These are phyloP conservation scores for Grosmannia serpens DNA, from an alignment of 2,329 filamentous ascomycete species.

Conservation along the genomic window DNA sequence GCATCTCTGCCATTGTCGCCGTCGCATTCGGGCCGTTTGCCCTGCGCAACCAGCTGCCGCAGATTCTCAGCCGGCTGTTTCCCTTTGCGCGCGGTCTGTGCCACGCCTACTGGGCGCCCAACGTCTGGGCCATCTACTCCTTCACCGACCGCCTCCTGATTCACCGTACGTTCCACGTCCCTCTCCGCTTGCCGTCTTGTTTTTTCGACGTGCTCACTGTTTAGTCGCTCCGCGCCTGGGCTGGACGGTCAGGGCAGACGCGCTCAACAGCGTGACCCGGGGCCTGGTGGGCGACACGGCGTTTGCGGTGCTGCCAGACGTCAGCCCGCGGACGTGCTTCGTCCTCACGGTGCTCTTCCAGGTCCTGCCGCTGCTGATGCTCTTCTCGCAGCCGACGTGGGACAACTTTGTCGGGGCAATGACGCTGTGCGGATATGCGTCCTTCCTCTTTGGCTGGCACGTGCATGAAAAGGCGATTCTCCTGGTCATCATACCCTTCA, in stretches of 20 bases:
- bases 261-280: conserved; percentile 79
- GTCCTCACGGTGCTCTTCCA: conserved; percentile 74
- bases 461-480: conserved; percentile 97
- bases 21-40: conserved; percentile 86
- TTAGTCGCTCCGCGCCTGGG: conserved; percentile 74
- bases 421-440: conserved; percentile 89
- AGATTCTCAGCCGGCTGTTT: conserved; percentile 75
- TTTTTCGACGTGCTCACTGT: conserved; percentile 14
- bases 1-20: conserved; percentile 60
- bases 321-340: conserved; percentile 73
- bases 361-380: conserved; percentile 64
- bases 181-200: background rate
- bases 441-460: conserved; percentile 96
- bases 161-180: conserved; percentile 41
- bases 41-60: conserved; percentile 68
- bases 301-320: conserved; percentile 84
- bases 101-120: conserved; percentile 97
- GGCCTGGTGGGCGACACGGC: conserved; percentile 88
- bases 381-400: conserved; percentile 74
- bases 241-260: conserved; percentile 58
- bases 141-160: conserved; percentile 80
- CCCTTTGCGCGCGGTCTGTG: conserved; percentile 89
- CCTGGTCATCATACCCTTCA: conserved; percentile 90
- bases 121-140: conserved; percentile 94
- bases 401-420: conserved; percentile 81